A percentile compares a stretch with the other conserved stretches of the same genome.
Conservation (phyloP, 192 early-diverging fungal genomes). For the Rhizoclosmatium sp. region DNA sequence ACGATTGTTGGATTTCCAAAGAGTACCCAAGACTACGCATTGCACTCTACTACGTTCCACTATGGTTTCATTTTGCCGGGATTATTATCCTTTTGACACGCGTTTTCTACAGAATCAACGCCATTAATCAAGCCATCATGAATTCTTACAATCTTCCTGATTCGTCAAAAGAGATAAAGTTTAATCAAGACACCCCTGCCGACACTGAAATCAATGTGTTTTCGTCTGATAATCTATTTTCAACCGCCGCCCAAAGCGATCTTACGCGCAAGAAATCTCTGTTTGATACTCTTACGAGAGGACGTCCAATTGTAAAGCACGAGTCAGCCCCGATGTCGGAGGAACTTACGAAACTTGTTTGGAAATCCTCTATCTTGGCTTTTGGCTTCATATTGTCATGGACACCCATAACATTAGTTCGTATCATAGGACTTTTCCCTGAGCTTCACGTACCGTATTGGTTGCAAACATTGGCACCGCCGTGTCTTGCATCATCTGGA, state of each 20-base stretch:
- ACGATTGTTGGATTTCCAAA: conserved; percentile 23
- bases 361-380: background rate
- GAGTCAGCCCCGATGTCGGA: background rate
- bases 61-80: conserved; percentile 20
- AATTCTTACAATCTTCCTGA: background rate
- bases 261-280: background rate
- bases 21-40: conserved; percentile 8
- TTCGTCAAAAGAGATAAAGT: background rate
- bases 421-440: background rate
- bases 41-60: conserved; percentile 8
- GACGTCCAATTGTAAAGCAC: background rate
- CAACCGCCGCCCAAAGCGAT: background rate
- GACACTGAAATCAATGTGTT: background rate
- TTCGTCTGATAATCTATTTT: background rate
- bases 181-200: background rate
- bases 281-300: background rate
- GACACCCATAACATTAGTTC: conserved; percentile 9
- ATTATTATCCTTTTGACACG: background rate
- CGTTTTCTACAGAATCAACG: conserved; percentile 1
- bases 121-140: background rate
- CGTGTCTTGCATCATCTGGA: background rate
- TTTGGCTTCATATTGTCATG: conserved; percentile 10
- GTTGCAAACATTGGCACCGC: background rate
- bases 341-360: conserved; percentile 7
- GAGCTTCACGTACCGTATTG: background rate